Conservation (phyloP, 1,139 yeast genomes). For the Taiozyma onychis region DNA sequence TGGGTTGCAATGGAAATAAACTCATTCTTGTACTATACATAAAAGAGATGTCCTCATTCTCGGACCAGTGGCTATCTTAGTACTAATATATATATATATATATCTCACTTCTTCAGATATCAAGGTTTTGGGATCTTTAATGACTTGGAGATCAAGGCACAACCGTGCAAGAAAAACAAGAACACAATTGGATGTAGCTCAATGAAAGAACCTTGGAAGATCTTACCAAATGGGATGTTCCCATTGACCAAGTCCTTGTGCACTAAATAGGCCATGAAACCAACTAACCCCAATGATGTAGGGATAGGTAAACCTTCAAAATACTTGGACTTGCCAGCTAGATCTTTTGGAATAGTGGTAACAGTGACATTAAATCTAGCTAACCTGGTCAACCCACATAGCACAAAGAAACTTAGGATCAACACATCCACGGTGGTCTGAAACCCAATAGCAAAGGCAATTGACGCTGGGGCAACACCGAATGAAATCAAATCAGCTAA, state of each 20-base stretch:
- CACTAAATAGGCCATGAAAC: conserved; percentile 60
- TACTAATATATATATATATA: too few species aligned
- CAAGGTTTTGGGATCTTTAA: conserved; percentile 85
- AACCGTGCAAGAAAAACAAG: conserved; percentile 73
- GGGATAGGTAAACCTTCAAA: conserved; percentile 96
- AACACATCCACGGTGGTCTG: conserved; percentile 78
- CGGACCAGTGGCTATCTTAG: too few species aligned
- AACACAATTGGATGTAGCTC: conserved; percentile 72
- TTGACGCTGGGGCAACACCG: conserved; percentile 90
- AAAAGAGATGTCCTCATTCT: background rate
- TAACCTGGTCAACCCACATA: conserved; percentile 89
- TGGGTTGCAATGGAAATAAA: background rate
- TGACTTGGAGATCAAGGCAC: conserved; percentile 88
- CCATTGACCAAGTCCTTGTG: conserved; percentile 38
- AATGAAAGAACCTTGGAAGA: conserved; percentile 45
- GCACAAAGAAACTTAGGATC: conserved; percentile 74
- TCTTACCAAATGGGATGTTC: conserved; percentile 60
- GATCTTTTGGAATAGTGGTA: conserved; percentile 63
- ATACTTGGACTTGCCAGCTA: conserved; percentile 29
- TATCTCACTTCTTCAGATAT: background rate
- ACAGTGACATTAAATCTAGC: conserved; percentile 96
- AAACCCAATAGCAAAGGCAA: conserved; percentile 88
- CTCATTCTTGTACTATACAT: background rate
- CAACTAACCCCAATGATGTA: conserved; percentile 71
- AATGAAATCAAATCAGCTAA: conserved; percentile 91